Evolutionary conservation across 192 early-diverging fungal species (phyloP).

Genomic region (Podila horticola): DNA sequence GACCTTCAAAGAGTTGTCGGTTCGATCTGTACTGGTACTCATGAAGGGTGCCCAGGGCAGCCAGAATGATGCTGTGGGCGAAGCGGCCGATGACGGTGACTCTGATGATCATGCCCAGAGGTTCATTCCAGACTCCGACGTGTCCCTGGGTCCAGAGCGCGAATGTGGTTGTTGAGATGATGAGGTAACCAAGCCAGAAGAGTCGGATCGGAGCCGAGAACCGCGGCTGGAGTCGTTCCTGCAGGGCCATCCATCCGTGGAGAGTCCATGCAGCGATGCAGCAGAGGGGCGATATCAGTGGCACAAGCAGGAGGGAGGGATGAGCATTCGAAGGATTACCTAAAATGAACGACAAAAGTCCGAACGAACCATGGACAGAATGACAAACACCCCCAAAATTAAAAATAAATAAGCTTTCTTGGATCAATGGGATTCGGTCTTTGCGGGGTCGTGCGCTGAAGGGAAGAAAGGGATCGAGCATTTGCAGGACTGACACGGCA

Average conservation of each 20-base stretch:
- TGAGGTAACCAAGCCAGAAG: conserved; percentile 29
- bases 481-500: not conserved
- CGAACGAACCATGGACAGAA: too few relatives aligned
- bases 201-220: conserved; percentile 20
- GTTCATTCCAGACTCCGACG: not conserved
- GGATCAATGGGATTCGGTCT: not conserved
- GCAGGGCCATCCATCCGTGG: conserved; percentile 18
- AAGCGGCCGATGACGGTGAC: conserved; percentile 22
- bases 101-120: not conserved
- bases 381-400: not conserved
- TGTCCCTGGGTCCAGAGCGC: conserved; percentile 14
- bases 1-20: not conserved
- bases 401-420: conserved; percentile 5
- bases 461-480: not conserved
- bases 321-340: conserved; percentile 5
- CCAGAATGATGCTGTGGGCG: conserved; percentile 12
- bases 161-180: conserved; percentile 25
- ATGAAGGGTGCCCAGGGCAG: conserved; percentile 9
- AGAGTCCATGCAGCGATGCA: conserved; percentile 26
- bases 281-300: conserved; percentile 21
- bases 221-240: conserved; percentile 15
- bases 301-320: conserved; percentile 3
- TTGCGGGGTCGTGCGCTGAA: not conserved
- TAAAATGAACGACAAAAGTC: not conserved
- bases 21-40: conserved; percentile 14